A percentile compares a stretch with the other conserved stretches of the same genome.
Evolutionary conservation across 1,284 basidiomycete genomes (phyloP).

Genomic region (Mrakiaceae sp.): DNA sequence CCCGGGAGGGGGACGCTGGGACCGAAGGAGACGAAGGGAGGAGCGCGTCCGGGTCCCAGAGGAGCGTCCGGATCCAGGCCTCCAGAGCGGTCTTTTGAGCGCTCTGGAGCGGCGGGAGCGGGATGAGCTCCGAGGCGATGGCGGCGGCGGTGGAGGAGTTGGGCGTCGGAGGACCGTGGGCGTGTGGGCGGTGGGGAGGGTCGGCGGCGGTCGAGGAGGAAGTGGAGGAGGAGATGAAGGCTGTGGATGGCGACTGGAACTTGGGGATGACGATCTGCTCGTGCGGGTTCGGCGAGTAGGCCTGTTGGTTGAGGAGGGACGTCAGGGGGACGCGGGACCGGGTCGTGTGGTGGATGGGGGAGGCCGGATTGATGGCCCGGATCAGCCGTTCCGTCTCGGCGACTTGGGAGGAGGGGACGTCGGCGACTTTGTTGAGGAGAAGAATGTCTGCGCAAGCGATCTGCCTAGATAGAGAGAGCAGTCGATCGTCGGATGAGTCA

Average conservation of each 20-base stretch:
- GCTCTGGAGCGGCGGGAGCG: conserved; percentile 47
- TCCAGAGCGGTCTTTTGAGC: not conserved
- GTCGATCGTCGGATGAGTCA: not conserved
- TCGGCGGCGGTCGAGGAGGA: conserved; percentile 5
- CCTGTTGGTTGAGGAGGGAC: conserved; percentile 63
- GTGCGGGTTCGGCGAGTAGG: conserved; percentile 43
- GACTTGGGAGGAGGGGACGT: conserved; percentile 41
- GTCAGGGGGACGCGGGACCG: conserved; percentile 54
- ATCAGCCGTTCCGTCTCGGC: conserved; percentile 48
- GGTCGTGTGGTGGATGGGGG: conserved; percentile 57
- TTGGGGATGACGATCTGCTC: conserved; percentile 22
- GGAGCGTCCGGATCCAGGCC: conserved; percentile 11
- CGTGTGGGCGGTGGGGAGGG: conserved; percentile 22
- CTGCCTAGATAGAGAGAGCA: conserved; percentile 46
- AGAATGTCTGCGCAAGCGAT: conserved; percentile 83
- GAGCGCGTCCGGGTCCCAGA: conserved; percentile 8
- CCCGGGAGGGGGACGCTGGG: not conserved
- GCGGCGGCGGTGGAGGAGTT: conserved; percentile 21
- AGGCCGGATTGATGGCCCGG: conserved; percentile 59
- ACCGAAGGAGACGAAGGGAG: not conserved
- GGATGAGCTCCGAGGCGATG: conserved; percentile 54
- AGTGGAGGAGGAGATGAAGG: conserved; percentile 22
- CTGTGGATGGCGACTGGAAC: conserved; percentile 35
- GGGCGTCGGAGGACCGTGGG: conserved; percentile 23
- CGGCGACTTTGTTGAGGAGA: conserved; percentile 74